Conservation (phyloP, 2,329 filamentous ascomycete species). For the Fonsecaea pedrosoi region DNA sequence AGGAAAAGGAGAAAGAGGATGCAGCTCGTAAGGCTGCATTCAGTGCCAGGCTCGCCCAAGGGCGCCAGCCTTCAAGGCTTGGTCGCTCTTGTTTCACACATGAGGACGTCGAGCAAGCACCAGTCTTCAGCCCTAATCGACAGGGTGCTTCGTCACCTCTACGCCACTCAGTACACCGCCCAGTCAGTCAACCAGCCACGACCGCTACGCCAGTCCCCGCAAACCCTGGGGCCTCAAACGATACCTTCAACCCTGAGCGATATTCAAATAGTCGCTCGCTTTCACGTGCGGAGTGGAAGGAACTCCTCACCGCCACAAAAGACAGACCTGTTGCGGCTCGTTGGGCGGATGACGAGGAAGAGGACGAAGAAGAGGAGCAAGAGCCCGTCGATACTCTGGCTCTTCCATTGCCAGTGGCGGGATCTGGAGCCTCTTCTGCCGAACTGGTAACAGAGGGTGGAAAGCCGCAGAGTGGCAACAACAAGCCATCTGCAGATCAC, state of each 20-base stretch:
- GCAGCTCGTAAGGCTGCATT: constrained; percentile 22
- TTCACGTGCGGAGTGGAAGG: neutral
- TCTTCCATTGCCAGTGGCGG: neutral
- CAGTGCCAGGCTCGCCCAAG: constrained; percentile 14
- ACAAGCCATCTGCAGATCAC: neutral
- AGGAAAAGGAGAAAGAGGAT: constrained; percentile 20
- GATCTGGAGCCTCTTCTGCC: neutral
- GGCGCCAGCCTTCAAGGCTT: constrained; percentile 20
- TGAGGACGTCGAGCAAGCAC: constrained; percentile 11
- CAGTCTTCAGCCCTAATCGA: neutral
- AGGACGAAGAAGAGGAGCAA: neutral
- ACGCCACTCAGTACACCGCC: neutral
- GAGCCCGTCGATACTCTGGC: neutral
- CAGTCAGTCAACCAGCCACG: neutral
- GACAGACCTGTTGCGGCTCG: neutral
- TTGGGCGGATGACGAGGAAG: constrained; percentile 21
- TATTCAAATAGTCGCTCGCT: neutral
- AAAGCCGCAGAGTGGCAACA: neutral
- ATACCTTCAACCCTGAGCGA: neutral
- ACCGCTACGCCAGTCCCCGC: neutral
- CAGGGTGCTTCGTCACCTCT: neutral
- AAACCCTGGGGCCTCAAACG: neutral
- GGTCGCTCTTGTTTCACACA: constrained; percentile 10
- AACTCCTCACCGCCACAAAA: neutral
- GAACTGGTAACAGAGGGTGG: neutral